Evolutionary conservation across 2,329 filamentous ascomycete genomes (phyloP), one percentile per base, ranked within the genome.

Genomic region (Saccharata proteae): DNA sequence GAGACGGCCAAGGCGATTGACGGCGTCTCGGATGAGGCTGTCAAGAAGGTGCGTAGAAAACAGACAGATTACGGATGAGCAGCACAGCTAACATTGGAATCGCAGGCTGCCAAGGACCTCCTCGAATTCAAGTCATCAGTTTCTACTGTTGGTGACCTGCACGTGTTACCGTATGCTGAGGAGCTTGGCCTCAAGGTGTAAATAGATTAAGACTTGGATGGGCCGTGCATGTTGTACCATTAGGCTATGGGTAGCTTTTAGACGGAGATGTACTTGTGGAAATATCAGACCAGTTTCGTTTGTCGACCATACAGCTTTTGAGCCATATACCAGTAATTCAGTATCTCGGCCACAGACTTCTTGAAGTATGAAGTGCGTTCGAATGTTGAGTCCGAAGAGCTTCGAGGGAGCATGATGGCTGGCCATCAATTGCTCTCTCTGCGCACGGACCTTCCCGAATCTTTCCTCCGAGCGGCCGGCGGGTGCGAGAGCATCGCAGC

Each of bases 181-280:
- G 90, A 98, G 55, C 69, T 98, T 57, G 92, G 88, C 48, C 73
- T 98, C 55, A 83, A 78, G 58, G 84, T 93, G 72, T 98, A 92
- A 73, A 74, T 62, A 61, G 43, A 32, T n/a, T 24, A 10, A 16
- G 32, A 17, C 30, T 40, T 38, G 41, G 39, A 39, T 42, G 36
- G 39, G 38, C 42, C 35, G 26, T 26, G 28, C 32, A 41, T 44
- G 41, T 40, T 57, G 51, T 55, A 56, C 46, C 53, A 57, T 52
- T 54, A 57, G 47, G 41, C 24, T 56, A 49, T 55, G 51, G 53
- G 51, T 45, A 51, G 51, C 53, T 45, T 49, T 46, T 49, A 52
- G 52, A 47, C n/a, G n/a, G 45, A 51, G 43, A 48, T 41, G 45
- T 35, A 37, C 30, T 36, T 41, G 39, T 40, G 30, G 24, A 47